phyloP scores from a whole-genome alignment of 139 green algal species.

The Micractinium sp. region DNA sequence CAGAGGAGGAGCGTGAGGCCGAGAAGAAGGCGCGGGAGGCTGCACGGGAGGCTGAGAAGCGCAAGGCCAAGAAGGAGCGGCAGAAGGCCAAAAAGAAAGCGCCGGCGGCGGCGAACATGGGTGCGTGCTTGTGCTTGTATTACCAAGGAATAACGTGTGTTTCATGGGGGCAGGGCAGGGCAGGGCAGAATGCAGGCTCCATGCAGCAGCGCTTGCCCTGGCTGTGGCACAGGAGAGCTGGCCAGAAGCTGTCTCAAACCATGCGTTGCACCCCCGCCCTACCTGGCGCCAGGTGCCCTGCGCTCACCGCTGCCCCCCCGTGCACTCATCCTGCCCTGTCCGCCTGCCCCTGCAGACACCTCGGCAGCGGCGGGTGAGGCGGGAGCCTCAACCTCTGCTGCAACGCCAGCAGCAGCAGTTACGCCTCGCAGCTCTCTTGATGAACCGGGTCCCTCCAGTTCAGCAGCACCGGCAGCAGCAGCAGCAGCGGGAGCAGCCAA shows the following conservation, averaged over 20 bases:
- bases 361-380: not conserved
- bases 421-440: not conserved
- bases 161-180: no score
- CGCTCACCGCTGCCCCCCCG: no score
- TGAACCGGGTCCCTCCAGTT: not conserved
- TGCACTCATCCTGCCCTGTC: not conserved
- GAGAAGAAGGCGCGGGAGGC: conserved; percentile 5
- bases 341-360: not conserved
- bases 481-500: not conserved
- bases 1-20: conserved; percentile 13
- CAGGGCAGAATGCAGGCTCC: no score
- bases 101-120: not conserved
- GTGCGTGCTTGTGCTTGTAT: not conserved
- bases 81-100: conserved; percentile 28
- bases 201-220: no score
- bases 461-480: not conserved
- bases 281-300: no score
- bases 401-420: not conserved
- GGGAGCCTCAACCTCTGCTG: not conserved
- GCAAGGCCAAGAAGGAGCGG: conserved; percentile 20
- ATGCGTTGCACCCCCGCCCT: no score
- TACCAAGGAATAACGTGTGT: no score
- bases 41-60: conserved; percentile 21
- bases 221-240: no score
- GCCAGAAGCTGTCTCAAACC: no score